Evolutionary conservation across 805 yeast genomes (phyloP).

Genomic region (Lipomyces yamadae): DNA sequence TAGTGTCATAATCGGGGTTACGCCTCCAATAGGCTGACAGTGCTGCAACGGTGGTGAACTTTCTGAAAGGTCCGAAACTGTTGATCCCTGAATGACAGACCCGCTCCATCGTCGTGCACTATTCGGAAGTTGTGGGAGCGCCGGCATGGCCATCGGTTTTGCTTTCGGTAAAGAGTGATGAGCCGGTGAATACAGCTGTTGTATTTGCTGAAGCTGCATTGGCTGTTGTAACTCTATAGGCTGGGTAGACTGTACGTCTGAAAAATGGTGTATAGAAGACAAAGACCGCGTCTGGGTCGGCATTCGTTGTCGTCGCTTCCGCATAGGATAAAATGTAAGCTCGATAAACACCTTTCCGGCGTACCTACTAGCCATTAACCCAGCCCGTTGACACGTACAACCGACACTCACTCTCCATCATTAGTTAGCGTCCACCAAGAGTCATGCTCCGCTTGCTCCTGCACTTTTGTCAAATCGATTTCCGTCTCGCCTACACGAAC

Average conservation of each 20-base stretch:
- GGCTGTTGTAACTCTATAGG: background rate
- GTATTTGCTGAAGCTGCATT: background rate
- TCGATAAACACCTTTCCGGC: constrained; percentile 2
- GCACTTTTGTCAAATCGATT: background rate
- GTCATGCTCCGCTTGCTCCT: background rate
- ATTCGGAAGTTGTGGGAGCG: background rate
- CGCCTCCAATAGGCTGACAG: background rate
- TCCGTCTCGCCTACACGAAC: background rate
- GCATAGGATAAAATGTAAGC: background rate
- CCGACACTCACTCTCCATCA: background rate
- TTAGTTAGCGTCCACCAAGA: background rate
- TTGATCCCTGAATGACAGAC: background rate
- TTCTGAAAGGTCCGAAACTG: background rate
- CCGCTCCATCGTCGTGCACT: background rate
- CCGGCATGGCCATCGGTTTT: background rate
- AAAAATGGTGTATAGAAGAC: background rate
- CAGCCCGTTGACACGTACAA: background rate
- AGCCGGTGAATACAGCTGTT: background rate
- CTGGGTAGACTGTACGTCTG: background rate
- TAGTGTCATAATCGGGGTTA: background rate
- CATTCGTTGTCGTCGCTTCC: background rate
- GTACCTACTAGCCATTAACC: background rate
- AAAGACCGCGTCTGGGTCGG: background rate
- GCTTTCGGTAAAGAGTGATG: background rate
- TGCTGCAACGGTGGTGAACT: background rate